Conservation (phyloP, 805 yeast genomes). For the Myxozyma neglecta region DNA sequence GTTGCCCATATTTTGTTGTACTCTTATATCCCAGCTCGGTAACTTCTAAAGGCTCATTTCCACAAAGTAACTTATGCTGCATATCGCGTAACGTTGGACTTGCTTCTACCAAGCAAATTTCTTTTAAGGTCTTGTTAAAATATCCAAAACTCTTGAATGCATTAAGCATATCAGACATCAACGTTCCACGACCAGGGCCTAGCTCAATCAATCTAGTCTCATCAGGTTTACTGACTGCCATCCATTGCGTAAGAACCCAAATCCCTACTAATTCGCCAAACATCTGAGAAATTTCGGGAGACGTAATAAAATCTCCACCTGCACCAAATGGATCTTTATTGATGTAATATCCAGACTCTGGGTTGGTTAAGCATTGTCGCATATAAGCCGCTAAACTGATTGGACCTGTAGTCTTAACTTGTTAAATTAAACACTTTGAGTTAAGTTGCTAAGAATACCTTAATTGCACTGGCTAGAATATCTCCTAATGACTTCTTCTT, state of each 20-base stretch:
- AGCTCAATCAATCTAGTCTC: constrained; percentile 63
- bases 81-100: constrained; percentile 60
- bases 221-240: constrained; percentile 54
- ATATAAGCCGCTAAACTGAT: constrained; percentile 69
- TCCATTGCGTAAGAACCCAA: constrained; percentile 59
- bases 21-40: constrained; percentile 44
- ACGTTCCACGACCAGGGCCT: constrained; percentile 84
- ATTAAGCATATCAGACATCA: constrained; percentile 62
- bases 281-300: constrained; percentile 84
- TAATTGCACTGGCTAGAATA: constrained; percentile 40
- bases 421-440: not conserved
- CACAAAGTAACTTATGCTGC: constrained; percentile 53
- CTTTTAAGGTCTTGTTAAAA: constrained; percentile 42
- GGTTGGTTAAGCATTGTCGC: constrained; percentile 79
- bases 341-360: constrained; percentile 75
- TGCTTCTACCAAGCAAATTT: constrained; percentile 66
- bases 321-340: constrained; percentile 69
- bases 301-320: constrained; percentile 75
- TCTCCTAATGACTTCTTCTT: constrained; percentile 35
- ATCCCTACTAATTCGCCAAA: constrained; percentile 84
- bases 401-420: constrained; percentile 66
- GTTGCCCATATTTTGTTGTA: constrained; percentile 52
- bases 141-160: constrained; percentile 21
- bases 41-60: constrained; percentile 33
- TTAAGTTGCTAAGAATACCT: not conserved